Conservation (phyloP, 257 asterid species). For the Fraxinus anomala region DNA sequence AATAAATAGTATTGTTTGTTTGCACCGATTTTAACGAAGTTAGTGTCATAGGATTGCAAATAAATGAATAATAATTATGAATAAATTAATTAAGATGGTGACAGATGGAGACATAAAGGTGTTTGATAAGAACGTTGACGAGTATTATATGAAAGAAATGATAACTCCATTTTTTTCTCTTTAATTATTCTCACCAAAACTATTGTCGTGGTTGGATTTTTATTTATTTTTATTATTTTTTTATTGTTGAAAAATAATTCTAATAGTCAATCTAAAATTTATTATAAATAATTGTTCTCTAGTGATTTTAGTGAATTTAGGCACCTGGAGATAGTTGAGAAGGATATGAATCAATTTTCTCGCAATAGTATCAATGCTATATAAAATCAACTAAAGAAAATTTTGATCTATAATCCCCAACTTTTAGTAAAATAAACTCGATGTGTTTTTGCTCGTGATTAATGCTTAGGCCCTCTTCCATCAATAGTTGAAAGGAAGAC, state of each 20-base stretch:
- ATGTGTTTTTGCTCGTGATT: too few relatives aligned
- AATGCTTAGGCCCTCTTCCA: too few relatives aligned
- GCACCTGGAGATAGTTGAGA: background rate
- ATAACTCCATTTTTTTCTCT: constrained; percentile 17
- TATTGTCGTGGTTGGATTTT: constrained; percentile 16
- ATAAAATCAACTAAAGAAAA: too few relatives aligned
- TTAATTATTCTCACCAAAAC: background rate
- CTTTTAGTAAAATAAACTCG: too few relatives aligned
- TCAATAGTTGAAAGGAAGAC: too few relatives aligned
- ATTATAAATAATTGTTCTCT: too few relatives aligned
- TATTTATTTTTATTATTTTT: background rate
- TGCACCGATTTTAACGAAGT: constrained; percentile 33
- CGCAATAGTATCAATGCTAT: too few relatives aligned
- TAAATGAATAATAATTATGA: background rate
- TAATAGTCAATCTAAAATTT: too few relatives aligned
- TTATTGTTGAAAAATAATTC: too few relatives aligned
- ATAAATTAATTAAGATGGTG: constrained; percentile 36
- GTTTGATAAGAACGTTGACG: constrained; percentile 31
- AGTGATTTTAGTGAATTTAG: background rate
- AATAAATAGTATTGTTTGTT: constrained; percentile 25
- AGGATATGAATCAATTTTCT: background rate
- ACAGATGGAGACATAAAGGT: constrained; percentile 52
- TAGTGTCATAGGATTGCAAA: constrained; percentile 23
- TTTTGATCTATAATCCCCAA: too few relatives aligned
- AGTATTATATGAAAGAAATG: constrained; percentile 32